These are phyloP conservation scores for Laburnicola sp. DNA, from an alignment of 2,329 filamentous ascomycete genomes.

Conservation along the genomic window DNA sequence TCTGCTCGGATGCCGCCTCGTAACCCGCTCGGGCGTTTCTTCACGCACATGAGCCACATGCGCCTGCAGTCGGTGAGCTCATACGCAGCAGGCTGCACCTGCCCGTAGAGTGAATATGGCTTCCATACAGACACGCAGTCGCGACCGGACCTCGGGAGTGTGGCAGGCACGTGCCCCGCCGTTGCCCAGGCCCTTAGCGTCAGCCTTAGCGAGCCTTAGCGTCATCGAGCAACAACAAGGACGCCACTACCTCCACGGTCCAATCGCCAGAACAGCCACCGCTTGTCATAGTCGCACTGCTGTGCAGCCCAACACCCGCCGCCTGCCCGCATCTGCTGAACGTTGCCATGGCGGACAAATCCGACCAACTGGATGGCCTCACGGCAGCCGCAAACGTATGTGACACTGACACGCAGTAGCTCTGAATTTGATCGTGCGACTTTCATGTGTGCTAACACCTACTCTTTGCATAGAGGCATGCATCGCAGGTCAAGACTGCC, in stretches of 20 bases:
- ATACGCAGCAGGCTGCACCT: neutral
- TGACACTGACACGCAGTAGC: constrained; percentile 24
- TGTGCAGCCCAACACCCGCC: too few species aligned
- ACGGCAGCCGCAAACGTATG: constrained; percentile 42
- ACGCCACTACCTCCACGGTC: neutral
- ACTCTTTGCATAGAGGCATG: constrained; percentile 26
- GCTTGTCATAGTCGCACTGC: neutral
- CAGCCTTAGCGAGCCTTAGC: neutral
- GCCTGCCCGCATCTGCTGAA: neutral
- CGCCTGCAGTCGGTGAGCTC: too few species aligned
- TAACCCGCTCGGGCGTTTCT: neutral
- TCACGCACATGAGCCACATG: neutral
- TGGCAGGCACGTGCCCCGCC: constrained; percentile 15
- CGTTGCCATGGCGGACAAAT: constrained; percentile 33
- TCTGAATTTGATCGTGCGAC: neutral
- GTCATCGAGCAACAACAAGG: constrained; percentile 8
- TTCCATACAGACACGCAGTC: too few species aligned
- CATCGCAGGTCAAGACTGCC: constrained; percentile 54
- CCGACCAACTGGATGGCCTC: constrained; percentile 29
- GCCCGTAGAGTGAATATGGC: too few species aligned
- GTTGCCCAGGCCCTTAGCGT: neutral
- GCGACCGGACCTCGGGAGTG: neutral
- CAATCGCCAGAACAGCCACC: neutral
- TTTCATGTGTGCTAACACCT: constrained; percentile 17
- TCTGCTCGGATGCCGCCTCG: neutral